These are phyloP conservation scores for Silene uniflora DNA, from an alignment of 148 eudicot genomes.

Conservation along the genomic window DNA sequence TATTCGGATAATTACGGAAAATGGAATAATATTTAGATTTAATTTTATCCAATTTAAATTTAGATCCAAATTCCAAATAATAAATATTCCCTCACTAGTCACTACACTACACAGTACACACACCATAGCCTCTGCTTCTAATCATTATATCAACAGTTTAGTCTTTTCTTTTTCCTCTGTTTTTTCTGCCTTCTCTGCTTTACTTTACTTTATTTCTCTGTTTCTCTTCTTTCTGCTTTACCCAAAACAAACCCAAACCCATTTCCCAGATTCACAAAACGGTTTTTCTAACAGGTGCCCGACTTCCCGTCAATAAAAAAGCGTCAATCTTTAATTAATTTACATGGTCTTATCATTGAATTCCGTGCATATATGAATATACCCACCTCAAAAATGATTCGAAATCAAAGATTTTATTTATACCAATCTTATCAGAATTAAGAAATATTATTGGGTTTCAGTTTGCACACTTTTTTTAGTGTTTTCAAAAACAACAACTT, in stretches of 20 bases:
- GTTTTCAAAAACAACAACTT: constrained; percentile 25
- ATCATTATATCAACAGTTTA: constrained; percentile 21
- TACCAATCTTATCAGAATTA: background rate
- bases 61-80: background rate
- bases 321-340: background rate
- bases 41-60: background rate
- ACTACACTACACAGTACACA: background rate
- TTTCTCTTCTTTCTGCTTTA: constrained; percentile 20
- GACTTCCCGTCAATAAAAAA: background rate
- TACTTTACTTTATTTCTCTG: constrained; percentile 8
- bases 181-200: constrained; percentile 4
- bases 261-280: background rate
- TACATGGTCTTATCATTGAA: background rate
- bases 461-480: background rate
- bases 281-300: background rate
- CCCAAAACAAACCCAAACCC: background rate
- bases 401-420: constrained; percentile 17
- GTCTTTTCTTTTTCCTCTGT: background rate
- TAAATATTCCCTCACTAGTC: background rate
- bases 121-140: constrained; percentile 31
- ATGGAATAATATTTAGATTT: too few relatives aligned
- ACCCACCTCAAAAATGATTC: constrained; percentile 25
- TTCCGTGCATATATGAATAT: constrained; percentile 29
- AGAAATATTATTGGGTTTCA: background rate
- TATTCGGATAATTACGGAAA: too few relatives aligned